A percentile compares a stretch with the other conserved stretches of the same genome.
Evolutionary conservation across 2,329 filamentous ascomycete species (phyloP).

Genomic region (Penicillium griseofulvum): DNA sequence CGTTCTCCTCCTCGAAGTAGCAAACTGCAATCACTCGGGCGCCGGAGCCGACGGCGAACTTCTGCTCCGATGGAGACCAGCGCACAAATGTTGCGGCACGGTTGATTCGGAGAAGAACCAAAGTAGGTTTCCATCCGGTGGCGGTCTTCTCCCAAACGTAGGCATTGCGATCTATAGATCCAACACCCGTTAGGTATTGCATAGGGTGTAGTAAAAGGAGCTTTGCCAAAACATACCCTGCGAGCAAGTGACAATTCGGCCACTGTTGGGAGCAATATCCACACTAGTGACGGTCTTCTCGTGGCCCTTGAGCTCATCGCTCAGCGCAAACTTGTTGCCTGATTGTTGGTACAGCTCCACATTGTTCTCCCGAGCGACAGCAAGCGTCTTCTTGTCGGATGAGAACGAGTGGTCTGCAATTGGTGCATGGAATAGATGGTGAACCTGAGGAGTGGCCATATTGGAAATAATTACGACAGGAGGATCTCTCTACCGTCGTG

Average conservation of each 20-base stretch:
- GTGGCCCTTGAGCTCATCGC: constrained; percentile 92
- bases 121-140: constrained; percentile 89
- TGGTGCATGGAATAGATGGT: constrained; percentile 94
- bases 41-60: constrained; percentile 95
- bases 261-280: constrained; percentile 86
- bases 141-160: constrained; percentile 97
- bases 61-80: constrained; percentile 94
- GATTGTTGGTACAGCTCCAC: constrained; percentile 81
- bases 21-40: constrained; percentile 94
- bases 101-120: constrained; percentile 95
- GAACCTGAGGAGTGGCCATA: constrained; percentile 86
- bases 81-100: constrained; percentile 93
- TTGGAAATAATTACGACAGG: constrained; percentile 63
- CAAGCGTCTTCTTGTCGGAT: constrained; percentile 80
- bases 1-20: constrained; percentile 99
- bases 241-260: constrained; percentile 95
- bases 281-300: constrained; percentile 97
- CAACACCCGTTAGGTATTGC: not conserved
- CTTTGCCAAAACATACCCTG: constrained; percentile 62
- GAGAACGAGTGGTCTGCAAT: constrained; percentile 99
- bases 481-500: constrained; percentile 97
- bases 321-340: constrained; percentile 73
- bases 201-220: not conserved
- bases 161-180: constrained; percentile 77
- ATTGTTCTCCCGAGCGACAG: constrained; percentile 83